Evolutionary conservation across 768 basidiomycete species (phyloP).

Genomic region (Russula vinacea): DNA sequence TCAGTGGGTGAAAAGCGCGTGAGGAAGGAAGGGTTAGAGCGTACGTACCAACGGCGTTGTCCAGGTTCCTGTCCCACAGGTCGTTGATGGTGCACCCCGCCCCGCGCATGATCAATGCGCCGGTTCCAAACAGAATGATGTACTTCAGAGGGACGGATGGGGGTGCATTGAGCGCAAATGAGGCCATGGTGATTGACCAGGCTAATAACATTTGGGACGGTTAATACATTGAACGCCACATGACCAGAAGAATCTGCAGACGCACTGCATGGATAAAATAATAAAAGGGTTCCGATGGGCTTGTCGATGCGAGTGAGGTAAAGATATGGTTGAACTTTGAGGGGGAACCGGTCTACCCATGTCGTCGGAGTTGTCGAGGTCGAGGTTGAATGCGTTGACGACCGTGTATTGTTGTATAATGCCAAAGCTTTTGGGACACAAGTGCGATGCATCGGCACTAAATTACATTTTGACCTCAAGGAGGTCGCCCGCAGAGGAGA

Average conservation of each 20-base stretch:
- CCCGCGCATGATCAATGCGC: conserved; percentile 93
- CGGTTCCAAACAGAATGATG: conserved; percentile 78
- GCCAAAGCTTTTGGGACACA: neutral
- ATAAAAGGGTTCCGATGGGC: conserved; percentile 87
- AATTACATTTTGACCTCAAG: neutral
- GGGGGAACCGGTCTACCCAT: conserved; percentile 69
- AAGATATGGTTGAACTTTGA: conserved; percentile 68
- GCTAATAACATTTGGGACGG: conserved; percentile 46
- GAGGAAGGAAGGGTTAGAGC: neutral
- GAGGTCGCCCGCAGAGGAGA: conserved; percentile 4
- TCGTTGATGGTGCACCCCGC: conserved; percentile 99
- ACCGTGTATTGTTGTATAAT: neutral
- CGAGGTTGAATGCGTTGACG: neutral
- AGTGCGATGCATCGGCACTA: neutral
- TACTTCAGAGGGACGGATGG: conserved; percentile 69
- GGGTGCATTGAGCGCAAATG: conserved; percentile 71
- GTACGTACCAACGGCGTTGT: conserved; percentile 80
- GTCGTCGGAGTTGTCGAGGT: conserved; percentile 36
- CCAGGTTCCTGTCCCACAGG: conserved; percentile 94
- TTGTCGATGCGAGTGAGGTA: conserved; percentile 90
- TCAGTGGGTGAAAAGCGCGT: neutral
- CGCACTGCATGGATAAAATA: conserved; percentile 94
- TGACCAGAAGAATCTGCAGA: conserved; percentile 28
- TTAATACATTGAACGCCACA: neutral
- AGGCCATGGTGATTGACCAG: conserved; percentile 98